A percentile compares a stretch with the other conserved stretches of the same genome.
Evolutionary conservation across 352 stramenopile genomes (phyloP).

Genomic region (Pythium brassicae): DNA sequence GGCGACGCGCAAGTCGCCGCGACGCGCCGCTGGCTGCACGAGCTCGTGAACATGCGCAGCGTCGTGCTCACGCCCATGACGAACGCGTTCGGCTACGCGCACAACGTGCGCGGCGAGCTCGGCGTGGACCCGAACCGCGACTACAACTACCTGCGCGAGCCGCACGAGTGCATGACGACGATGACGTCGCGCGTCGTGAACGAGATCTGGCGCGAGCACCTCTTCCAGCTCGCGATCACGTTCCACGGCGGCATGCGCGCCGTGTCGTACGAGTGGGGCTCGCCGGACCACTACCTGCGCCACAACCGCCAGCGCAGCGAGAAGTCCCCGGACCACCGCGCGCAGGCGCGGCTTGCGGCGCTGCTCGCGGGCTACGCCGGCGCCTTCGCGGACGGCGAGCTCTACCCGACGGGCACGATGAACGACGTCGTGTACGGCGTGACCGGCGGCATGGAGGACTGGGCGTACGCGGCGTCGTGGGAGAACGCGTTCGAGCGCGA

Average conservation of each 20-base stretch:
- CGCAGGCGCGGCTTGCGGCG: slow-evolving; percentile 56
- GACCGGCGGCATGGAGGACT: slow-evolving; percentile 97
- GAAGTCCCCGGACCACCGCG: slow-evolving; percentile 76
- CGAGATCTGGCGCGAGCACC: slow-evolving; percentile 94
- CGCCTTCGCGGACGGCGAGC: slow-evolving; percentile 53
- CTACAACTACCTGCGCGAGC: slow-evolving; percentile 94
- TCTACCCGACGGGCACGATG: slow-evolving; percentile 88
- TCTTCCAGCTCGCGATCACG: slow-evolving; percentile 97
- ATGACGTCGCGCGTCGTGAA: slow-evolving; percentile 96
- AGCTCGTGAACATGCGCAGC: slow-evolving; percentile 86
- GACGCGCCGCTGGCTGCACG: slow-evolving; percentile 60
- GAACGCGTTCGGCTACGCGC: slow-evolving; percentile 93
- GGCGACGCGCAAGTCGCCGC: slow-evolving; percentile 23
- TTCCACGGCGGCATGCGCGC: slow-evolving; percentile 98
- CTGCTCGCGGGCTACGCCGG: slow-evolving; percentile 70
- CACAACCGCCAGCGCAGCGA: slow-evolving; percentile 49
- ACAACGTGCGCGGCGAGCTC: slow-evolving; percentile 79
- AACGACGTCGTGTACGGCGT: slow-evolving; percentile 97
- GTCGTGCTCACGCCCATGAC: slow-evolving; percentile 88
- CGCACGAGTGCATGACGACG: slow-evolving; percentile 91
- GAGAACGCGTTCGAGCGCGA: slow-evolving; percentile 52
- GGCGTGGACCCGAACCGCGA: slow-evolving; percentile 96
- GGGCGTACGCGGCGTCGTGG: slow-evolving; percentile 92
- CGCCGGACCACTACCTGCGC: slow-evolving; percentile 79
- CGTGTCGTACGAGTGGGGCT: slow-evolving; percentile 98